Evolutionary conservation across 352 stramenopile genomes (phyloP).

Genomic region (Thraustotheca clavata): DNA sequence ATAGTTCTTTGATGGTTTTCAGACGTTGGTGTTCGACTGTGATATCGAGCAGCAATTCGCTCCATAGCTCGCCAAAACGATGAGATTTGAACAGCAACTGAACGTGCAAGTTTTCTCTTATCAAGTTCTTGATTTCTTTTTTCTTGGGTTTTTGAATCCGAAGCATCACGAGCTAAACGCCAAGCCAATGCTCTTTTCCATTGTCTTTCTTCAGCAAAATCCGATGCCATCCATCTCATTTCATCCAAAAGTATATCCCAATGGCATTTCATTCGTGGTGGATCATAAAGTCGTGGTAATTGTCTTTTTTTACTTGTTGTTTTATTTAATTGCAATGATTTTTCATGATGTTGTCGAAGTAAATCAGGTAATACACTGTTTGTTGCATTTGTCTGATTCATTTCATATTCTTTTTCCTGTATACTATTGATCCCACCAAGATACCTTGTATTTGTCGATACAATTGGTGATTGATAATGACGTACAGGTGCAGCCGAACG

Average conservation of each 20-base stretch:
- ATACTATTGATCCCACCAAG: background rate
- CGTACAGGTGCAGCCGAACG: slow-evolving; percentile 9
- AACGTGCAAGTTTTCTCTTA: slow-evolving; percentile 50
- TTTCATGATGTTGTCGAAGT: slow-evolving; percentile 5
- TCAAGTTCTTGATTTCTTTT: slow-evolving; percentile 55
- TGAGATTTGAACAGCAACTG: slow-evolving; percentile 58
- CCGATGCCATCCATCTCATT: slow-evolving; percentile 94
- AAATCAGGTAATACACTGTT: background rate
- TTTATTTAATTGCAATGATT: slow-evolving; percentile 7
- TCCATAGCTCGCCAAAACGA: slow-evolving; percentile 83
- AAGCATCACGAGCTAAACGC: slow-evolving; percentile 50
- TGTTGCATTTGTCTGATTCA: background rate
- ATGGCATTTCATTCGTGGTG: slow-evolving; percentile 55
- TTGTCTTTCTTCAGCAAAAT: slow-evolving; percentile 96
- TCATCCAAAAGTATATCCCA: slow-evolving; percentile 94
- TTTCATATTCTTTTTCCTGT: background rate
- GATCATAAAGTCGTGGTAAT: slow-evolving; percentile 47
- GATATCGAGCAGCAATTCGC: slow-evolving; percentile 66
- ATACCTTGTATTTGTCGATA: slow-evolving; percentile 1
- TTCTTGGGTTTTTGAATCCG: slow-evolving; percentile 59
- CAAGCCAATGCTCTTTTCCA: slow-evolving; percentile 85
- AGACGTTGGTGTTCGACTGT: slow-evolving; percentile 29
- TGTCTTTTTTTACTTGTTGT: slow-evolving; percentile 42
- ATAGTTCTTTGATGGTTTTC: background rate
- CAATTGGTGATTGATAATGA: slow-evolving; percentile 12